These are phyloP conservation scores for Endothia cerciana DNA, from an alignment of 2,329 filamentous ascomycete genomes.

Conservation along the genomic window DNA sequence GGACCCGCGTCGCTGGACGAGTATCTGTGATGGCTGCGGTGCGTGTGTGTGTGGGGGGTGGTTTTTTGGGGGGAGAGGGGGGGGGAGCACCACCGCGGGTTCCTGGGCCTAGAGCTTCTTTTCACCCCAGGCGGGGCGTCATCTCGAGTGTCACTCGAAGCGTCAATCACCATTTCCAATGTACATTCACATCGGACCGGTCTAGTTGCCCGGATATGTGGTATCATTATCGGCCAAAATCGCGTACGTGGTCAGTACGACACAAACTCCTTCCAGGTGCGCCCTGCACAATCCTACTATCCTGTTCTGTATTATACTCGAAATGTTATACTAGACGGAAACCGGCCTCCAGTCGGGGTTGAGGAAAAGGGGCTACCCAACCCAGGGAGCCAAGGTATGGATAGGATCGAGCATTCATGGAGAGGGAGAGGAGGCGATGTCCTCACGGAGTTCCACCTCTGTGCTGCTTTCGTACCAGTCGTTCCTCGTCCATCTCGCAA, in stretches of 20 bases:
- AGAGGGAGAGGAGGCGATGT: background rate
- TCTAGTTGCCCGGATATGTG: background rate
- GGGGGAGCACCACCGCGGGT: background rate
- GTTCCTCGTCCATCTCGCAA: slow-evolving; percentile 66
- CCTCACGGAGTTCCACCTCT: slow-evolving; percentile 35
- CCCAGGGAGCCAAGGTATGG: background rate
- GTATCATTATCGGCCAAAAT: slow-evolving; percentile 17
- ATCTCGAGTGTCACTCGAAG: slow-evolving; percentile 29
- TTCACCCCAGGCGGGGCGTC: too few species aligned
- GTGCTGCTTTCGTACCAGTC: slow-evolving; percentile 68
- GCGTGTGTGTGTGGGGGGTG: too few species aligned
- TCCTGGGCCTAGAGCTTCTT: background rate
- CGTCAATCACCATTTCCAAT: too few species aligned
- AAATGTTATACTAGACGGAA: slow-evolving; percentile 3
- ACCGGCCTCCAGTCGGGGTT: background rate
- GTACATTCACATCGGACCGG: background rate
- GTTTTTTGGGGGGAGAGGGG: too few species aligned
- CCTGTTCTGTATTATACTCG: slow-evolving; percentile 15
- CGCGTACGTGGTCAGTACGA: slow-evolving; percentile 23
- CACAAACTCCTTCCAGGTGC: slow-evolving; percentile 2
- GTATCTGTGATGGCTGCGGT: background rate
- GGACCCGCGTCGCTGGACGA: background rate
- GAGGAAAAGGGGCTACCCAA: background rate
- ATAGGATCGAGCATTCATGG: background rate
- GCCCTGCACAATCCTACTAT: background rate